Evolutionary conservation across 768 basidiomycete genomes (phyloP), one percentile per base, ranked within the genome.

Genomic region (Phaeotremella skinneri): DNA sequence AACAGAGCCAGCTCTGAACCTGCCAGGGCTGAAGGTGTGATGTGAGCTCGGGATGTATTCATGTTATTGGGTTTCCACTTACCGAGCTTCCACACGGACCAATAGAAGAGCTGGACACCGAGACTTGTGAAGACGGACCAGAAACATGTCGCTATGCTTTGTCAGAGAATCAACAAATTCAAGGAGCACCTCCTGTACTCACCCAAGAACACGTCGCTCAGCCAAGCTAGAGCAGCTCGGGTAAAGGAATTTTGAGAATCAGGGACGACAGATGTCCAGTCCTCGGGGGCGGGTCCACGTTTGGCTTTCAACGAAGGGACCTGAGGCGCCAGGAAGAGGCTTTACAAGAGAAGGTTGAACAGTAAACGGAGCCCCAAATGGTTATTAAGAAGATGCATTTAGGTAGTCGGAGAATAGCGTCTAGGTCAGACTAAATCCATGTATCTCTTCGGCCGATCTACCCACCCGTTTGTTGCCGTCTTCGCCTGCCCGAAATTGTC

Each of bases 1-100:
- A 92, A 79, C 2, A 90, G 78, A 0, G 90, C 83, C 16, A 89
- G 80, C 71, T 94, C 91, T 32, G 86, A 83, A 3, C 91, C 91
- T 11, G 88, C 84, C 29, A 93, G 69, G 26, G 75, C 75, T 76
- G 32, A 11, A 11, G 4, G 27, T 14, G 32, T 61, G 39, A 23
- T 9, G 23, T 29, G 30, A 23, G 14, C n/a, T 27, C 14, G 29
- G 4, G n/a, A 4, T 23, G 45, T 26, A 34, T 16, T 4, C 4
- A 30, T 11, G 48, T n/a, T n/a, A n/a, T n/a, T n/a, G n/a, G n/a
- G n/a, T n/a, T n/a, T n/a, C n/a, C n/a, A 67, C 72, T 55, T 81
- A 26, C 87, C 89, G 17, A 92, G 85, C 70, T 90, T 83, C 91
- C 91, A 92, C 20, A 94, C 85, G 25, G 89, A 91, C 79, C 90